Base-by-base conservation (phyloP, 2,329 filamentous ascomycete species). In the Calonectria leucothoes region DNA sequence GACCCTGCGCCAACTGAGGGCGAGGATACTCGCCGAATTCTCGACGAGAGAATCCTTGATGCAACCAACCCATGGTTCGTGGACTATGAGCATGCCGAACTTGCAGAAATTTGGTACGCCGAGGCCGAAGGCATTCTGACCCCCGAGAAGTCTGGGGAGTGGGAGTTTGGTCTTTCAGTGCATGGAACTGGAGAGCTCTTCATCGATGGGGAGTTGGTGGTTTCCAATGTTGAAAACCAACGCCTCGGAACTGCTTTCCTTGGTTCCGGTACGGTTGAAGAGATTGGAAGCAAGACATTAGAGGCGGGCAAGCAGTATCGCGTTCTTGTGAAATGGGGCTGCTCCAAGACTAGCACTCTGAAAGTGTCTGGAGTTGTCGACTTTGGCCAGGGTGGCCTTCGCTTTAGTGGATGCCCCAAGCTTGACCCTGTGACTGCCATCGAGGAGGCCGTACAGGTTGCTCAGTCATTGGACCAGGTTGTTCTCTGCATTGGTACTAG, bases 211-310 rank as follows among this genome's bases (percentile, higher is more conserved):
- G 72, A 81, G 66, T 57, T 83, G 1, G 72, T 84, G 3, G 80
- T 84, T 25, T 79, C 80, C 2, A 81, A 83, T 39, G 77, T 79
- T 0, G 75, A 76, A 12, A 75, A 78, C 42, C 82, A 84, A 69
- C 73, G 73, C 5, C 75, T 77, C 20, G 84, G 82, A 27, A 83
- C 79, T n/a, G 78, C 81, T 27, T 85, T 86, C 69, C 80, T 85
- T 42, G 80, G 82, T 2, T 81, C 77, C 20, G 83, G 82, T 1
- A 83, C 82, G 2, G 77, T 81, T 12, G 83, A 84, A 61, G 81
- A 83, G 74, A 78, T 71, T 11, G 80, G 80, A 3, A 55, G 7
- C 27, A 72, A 66, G 59, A 48, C 27, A 1, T n/a, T 77, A 2
- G 73, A 76, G 52, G 73, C 70, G 14, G 74, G 73, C 14, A 68